Evolutionary conservation across 768 basidiomycete genomes (phyloP).

Genomic region (Cyclocybe aegerita): DNA sequence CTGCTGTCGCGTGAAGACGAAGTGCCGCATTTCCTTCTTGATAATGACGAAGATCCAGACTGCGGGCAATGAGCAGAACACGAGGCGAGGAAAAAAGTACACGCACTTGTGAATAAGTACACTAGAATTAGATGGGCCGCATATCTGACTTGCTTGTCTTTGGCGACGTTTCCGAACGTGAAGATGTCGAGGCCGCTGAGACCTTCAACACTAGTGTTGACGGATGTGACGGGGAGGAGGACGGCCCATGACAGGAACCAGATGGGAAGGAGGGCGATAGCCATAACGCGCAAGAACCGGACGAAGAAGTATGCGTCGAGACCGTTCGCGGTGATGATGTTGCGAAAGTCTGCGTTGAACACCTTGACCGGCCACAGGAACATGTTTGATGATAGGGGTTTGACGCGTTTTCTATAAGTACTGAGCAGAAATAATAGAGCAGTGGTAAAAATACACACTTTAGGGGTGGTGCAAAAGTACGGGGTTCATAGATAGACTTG

Average conservation of each 20-base stretch:
- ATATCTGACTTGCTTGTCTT: conserved; percentile 53
- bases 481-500: conserved; percentile 86
- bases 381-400: conserved; percentile 46
- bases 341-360: conserved; percentile 58
- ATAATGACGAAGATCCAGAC: conserved; percentile 89
- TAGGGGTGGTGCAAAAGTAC: conserved; percentile 60
- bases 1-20: conserved; percentile 76
- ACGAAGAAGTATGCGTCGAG: conserved; percentile 94
- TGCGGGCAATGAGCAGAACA: conserved; percentile 23
- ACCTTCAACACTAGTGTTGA: conserved; percentile 43
- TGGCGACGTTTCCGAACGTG: conserved; percentile 77
- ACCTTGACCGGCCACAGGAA: conserved; percentile 71
- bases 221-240: conserved; percentile 73
- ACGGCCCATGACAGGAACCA: conserved; percentile 90
- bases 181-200: conserved; percentile 65
- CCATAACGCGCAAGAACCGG: conserved; percentile 84
- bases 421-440: conserved; percentile 1
- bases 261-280: conserved; percentile 81
- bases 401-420: conserved; percentile 51
- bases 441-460: conserved; percentile 29
- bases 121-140: conserved; percentile 78
- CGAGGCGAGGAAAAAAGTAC: not conserved
- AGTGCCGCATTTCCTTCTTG: conserved; percentile 76
- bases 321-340: conserved; percentile 70
- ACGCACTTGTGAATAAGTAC: conserved; percentile 77